Base-by-base conservation (phyloP, 192 early-diverging fungal species). In the Coemansia sp. region DNA sequence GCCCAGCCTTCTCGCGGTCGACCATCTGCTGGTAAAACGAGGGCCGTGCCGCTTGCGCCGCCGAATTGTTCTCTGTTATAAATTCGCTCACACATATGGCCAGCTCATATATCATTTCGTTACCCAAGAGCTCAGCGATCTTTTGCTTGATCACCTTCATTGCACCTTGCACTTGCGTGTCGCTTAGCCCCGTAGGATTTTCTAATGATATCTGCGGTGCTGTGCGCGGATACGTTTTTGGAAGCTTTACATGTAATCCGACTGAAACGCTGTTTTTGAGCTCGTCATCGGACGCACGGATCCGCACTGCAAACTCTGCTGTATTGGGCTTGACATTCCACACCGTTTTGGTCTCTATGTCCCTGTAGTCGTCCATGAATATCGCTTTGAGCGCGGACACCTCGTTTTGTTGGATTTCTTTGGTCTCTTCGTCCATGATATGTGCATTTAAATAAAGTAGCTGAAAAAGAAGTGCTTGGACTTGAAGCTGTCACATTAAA, bases 61-160 rank as follows among this genome's bases (percentile, higher is more conserved):
- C 82, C 2, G 83, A 82, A 28, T 80, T 77, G 67, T 91, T 82
- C 15, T 71, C 69, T 8, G 86, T 82, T 21, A 92, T 75, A 45
- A 77, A 90, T 16, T 87, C 87, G 40, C 85, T 82, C 25, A 89
- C 60, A 25, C 70, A 70, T 3, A 84, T 75, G 0, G 87, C 82
- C 7, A 92, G 60, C 48, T 88, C 87, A 43, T 86, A 91, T 51
- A 91, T 73, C 87, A 91, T 88, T 70, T 92, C 91, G 46, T 78
- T 74, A 0, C 87, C 88, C 0, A 84, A 34, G 7, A 84, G 64
- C 25, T 61, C 63, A 35, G 68, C 78, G 7, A 83, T 77, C 6
- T 81, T 63, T 4, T 30, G 49, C 39, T 69, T 71, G 2, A 86
- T 56, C 31, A 81, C 49, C 20, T 35, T 69, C 23, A 58, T 56